phyloP scores from a whole-genome alignment of 345 rosid species.

The Pseudoturritis turrita region DNA sequence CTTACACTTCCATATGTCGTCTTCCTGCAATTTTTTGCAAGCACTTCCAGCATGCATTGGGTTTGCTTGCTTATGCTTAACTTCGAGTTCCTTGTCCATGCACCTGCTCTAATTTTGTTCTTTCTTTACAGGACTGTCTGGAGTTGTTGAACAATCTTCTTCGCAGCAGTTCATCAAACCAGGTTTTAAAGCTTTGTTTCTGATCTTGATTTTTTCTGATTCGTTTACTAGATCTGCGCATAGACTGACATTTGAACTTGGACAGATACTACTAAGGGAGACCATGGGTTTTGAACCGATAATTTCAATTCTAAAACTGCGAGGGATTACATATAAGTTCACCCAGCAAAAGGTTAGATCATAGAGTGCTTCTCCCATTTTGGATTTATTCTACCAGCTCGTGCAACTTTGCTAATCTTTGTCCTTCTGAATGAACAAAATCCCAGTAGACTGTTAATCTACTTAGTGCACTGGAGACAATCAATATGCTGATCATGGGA shows the following conservation, averaged over 20 bases:
- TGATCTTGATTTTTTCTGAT: background rate
- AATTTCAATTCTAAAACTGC: slow-evolving; percentile 66
- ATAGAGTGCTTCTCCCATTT: slow-evolving; percentile 22
- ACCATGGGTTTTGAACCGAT: slow-evolving; percentile 87
- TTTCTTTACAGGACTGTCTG: slow-evolving; percentile 69
- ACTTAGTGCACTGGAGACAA: slow-evolving; percentile 79
- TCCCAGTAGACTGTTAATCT: slow-evolving; percentile 97
- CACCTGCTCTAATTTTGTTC: background rate
- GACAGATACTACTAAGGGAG: slow-evolving; percentile 82
- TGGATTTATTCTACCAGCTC: background rate
- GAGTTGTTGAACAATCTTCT: slow-evolving; percentile 92
- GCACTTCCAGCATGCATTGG: background rate
- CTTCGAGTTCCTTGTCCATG: slow-evolving; percentile 3
- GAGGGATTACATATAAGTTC: slow-evolving; percentile 76
- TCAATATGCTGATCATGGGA: slow-evolving; percentile 75
- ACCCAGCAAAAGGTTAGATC: slow-evolving; percentile 96
- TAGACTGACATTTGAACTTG: slow-evolving; percentile 27
- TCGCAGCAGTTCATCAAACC: slow-evolving; percentile 78
- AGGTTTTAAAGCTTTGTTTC: slow-evolving; percentile 44
- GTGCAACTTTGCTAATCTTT: slow-evolving; percentile 40
- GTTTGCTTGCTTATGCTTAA: background rate
- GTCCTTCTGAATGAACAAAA: slow-evolving; percentile 39
- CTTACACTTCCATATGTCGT: background rate
- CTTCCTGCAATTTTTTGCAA: background rate
- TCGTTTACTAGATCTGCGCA: background rate